Evolutionary conservation across 352 stramenopile genomes (phyloP).

Genomic region (Phytophthora sp.): DNA sequence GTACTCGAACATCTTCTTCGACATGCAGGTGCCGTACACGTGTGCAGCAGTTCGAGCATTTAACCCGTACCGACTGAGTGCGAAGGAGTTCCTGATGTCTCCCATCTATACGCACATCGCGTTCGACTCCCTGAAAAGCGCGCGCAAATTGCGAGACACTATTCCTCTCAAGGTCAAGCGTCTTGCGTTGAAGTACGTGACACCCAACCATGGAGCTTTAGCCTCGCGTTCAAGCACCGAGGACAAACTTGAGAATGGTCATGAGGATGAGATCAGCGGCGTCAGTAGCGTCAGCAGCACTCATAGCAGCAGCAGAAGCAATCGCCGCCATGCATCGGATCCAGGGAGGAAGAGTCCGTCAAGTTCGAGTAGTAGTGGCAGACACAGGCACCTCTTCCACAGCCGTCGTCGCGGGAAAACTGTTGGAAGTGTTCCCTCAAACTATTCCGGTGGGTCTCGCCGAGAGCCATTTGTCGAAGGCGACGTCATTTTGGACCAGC

Average conservation of each 20-base stretch:
- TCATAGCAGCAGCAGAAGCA: slow-evolving; percentile 16
- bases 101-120: slow-evolving; percentile 76
- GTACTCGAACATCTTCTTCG: slow-evolving; percentile 85
- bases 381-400: slow-evolving; percentile 17
- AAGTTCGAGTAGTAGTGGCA: slow-evolving; percentile 5
- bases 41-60: slow-evolving; percentile 75
- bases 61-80: slow-evolving; percentile 76
- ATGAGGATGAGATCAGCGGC: slow-evolving; percentile 19
- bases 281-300: slow-evolving; percentile 17
- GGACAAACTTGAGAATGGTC: slow-evolving; percentile 2
- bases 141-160: slow-evolving; percentile 64
- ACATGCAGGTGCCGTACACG: slow-evolving; percentile 84
- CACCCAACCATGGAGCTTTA: slow-evolving; percentile 20
- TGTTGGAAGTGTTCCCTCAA: slow-evolving; percentile 17
- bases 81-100: slow-evolving; percentile 50
- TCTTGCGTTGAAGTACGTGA: slow-evolving; percentile 36
- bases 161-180: slow-evolving; percentile 53
- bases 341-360: slow-evolving; percentile 23
- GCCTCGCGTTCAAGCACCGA: slow-evolving; percentile 30
- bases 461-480: slow-evolving; percentile 58
- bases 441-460: slow-evolving; percentile 29
- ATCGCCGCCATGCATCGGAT: slow-evolving; percentile 21
- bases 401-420: slow-evolving; percentile 33
- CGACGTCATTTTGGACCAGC: slow-evolving; percentile 68
- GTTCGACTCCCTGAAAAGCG: slow-evolving; percentile 58